Base-by-base conservation (phyloP, 306 rosid genomes). In the Corylus avellana region DNA sequence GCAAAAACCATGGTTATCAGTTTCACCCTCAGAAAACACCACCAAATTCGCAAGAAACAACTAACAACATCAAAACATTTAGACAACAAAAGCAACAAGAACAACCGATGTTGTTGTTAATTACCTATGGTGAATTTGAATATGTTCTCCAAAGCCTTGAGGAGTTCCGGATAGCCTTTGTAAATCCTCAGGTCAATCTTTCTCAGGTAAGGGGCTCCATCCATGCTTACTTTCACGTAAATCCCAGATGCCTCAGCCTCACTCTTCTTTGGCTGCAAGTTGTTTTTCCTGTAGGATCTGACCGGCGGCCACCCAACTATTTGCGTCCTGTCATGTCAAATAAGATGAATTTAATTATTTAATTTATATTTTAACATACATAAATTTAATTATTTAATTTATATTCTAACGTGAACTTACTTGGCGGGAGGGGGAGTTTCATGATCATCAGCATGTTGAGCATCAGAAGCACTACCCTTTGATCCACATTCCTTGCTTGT, bases 301-400 rank as follows among this genome's bases (percentile, higher is more conserved):
- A 94, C 79, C 81, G 98, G 98, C 58, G 98, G 97, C 98, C 98
- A 94, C 44, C 98, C 98, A 51, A 92, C 97, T 22, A 92, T 87
- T 74, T 94, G 94, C 68, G 95, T 86, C 82, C 98, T 94, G 85
- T 1, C 39, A 87, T 37, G 5, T 37, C 63, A 78, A 77, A 32
- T 32, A 32, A 32, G 35, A 32, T 32, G 35, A 32, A 32, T 32
- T 32, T 32, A 3, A 32, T 32, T 1, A 32, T 32, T 32, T 32
- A 32, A 32, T 32, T 32, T 32, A 32, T 32, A 32, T 32, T 32
- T 0, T 32, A 1, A 32, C 3, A 3, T 3, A 2, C 35, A 0
- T 3, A 0, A 32, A 32, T 32, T 32, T 32, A 3, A 32, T 32
- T 0, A 32, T 32, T 32, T 32, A 32, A 32, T 32, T 32, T 32